Conservation (phyloP, 805 yeast species). For the Barnettozyma vustinii region DNA sequence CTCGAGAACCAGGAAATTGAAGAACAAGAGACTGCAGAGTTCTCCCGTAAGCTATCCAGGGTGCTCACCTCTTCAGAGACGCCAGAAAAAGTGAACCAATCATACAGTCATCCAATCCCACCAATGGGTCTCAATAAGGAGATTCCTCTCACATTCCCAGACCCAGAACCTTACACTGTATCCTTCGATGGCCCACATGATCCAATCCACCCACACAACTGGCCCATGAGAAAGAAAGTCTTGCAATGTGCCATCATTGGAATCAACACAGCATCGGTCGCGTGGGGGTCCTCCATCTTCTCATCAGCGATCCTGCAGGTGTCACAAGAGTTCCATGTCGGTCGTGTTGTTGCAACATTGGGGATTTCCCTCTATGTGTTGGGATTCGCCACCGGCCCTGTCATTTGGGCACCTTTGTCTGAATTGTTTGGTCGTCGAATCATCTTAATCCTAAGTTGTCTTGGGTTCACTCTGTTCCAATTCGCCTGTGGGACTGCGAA, state of each 20-base stretch:
- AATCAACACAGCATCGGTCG: constrained; percentile 43
- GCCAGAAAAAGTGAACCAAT: constrained; percentile 25
- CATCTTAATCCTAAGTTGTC: constrained; percentile 49
- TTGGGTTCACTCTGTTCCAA: constrained; percentile 54
- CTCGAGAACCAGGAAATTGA: not conserved
- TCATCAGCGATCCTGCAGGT: constrained; percentile 54
- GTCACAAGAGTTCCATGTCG: constrained; percentile 50
- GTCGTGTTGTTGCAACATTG: constrained; percentile 62
- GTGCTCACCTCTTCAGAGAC: constrained; percentile 35
- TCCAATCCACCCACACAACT: constrained; percentile 76
- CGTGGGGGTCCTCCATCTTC: constrained; percentile 83
- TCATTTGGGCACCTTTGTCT: constrained; percentile 86
- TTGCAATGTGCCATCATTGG: constrained; percentile 41
- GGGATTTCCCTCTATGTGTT: constrained; percentile 80
- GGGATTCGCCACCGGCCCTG: constrained; percentile 92
- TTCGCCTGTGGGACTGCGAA: constrained; percentile 78
- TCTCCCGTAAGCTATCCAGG: constrained; percentile 34
- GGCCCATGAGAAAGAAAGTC: constrained; percentile 49
- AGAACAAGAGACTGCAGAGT: not conserved
- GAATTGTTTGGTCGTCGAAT: constrained; percentile 69
- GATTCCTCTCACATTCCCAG: constrained; percentile 41
- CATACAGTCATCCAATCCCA: constrained; percentile 37
- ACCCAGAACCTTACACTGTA: constrained; percentile 61
- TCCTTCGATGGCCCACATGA: constrained; percentile 75
- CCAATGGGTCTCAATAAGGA: constrained; percentile 65